phyloP scores from a whole-genome alignment of 2,329 filamentous ascomycete genomes.

The Cytospora paraplurivora region DNA sequence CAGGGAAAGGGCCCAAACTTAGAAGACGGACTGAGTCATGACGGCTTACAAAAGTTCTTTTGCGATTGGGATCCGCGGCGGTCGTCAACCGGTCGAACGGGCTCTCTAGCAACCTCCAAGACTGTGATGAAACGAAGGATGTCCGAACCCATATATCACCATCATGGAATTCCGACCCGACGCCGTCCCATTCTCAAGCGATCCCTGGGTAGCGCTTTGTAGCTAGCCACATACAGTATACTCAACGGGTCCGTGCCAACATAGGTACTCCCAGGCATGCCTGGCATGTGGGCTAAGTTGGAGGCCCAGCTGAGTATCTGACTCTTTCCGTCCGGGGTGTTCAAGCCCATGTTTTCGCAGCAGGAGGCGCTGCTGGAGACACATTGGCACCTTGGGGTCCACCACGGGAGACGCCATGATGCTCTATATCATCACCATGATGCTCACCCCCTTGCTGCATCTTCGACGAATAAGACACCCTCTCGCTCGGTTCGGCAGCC shows the following conservation, averaged over 20 bases:
- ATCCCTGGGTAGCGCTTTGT: background rate
- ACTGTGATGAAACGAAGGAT: background rate
- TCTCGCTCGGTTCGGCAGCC: conserved; percentile 15
- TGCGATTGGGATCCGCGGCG: conserved; percentile 1
- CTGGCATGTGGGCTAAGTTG: background rate
- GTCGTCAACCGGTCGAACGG: background rate
- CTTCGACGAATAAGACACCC: conserved; percentile 11
- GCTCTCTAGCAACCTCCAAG: background rate
- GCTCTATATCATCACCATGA: background rate
- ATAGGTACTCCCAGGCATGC: background rate
- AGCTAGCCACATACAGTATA: background rate
- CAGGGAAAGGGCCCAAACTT: background rate
- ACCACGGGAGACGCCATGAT: conserved; percentile 2
- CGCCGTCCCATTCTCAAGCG: conserved; percentile 3
- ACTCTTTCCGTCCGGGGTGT: background rate
- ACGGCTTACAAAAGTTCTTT: background rate
- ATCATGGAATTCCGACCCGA: background rate
- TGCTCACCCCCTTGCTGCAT: conserved; percentile 18
- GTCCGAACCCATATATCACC: background rate
- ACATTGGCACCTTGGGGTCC: conserved; percentile 7
- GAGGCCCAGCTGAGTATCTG: background rate
- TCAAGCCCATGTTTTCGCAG: background rate
- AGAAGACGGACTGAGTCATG: conserved; percentile 9
- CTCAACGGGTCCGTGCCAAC: background rate
- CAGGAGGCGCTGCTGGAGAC: conserved; percentile 11